phyloP scores from a whole-genome alignment of 192 early-diverging fungal genomes.

The Coemansia sp. region DNA sequence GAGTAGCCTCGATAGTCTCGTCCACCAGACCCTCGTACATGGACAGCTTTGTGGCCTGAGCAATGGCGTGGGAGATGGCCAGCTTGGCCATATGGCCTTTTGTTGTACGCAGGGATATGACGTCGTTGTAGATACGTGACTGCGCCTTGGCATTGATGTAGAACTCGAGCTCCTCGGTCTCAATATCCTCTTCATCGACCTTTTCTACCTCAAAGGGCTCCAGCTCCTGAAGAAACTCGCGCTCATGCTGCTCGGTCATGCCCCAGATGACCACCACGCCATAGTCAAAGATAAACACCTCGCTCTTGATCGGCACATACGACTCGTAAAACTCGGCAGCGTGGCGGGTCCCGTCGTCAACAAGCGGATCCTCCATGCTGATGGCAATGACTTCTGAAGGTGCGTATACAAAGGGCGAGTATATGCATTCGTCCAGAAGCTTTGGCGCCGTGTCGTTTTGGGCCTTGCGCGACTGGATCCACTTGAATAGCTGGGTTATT shows the following conservation, averaged over 20 bases:
- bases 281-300: conserved; percentile 89
- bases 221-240: conserved; percentile 65
- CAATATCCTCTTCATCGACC: conserved; percentile 57
- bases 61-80: conserved; percentile 92
- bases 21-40: conserved; percentile 89
- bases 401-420: conserved; percentile 46
- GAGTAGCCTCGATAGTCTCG: conserved; percentile 82
- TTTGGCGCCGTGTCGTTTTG: conserved; percentile 63
- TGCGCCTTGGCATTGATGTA: conserved; percentile 62
- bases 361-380: conserved; percentile 32
- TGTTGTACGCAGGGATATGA: conserved; percentile 74
- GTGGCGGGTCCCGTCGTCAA: conserved; percentile 18
- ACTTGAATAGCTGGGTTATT: conserved; percentile 69
- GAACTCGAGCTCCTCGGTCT: conserved; percentile 76
- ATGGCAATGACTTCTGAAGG: conserved; percentile 36
- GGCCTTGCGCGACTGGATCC: conserved; percentile 59
- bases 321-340: conserved; percentile 30
- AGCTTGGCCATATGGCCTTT: conserved; percentile 85
- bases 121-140: conserved; percentile 80
- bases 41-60: conserved; percentile 91
- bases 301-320: conserved; percentile 52
- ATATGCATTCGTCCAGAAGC: conserved; percentile 73
- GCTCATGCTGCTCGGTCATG: conserved; percentile 78
- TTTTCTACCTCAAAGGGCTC: conserved; percentile 56
- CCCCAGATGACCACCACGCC: conserved; percentile 97